Percentiles rank a stretch among this genome's conserved stretches.
phyloP scores from a whole-genome alignment of 2,329 filamentous ascomycete genomes.

The Fusarium sp. region DNA sequence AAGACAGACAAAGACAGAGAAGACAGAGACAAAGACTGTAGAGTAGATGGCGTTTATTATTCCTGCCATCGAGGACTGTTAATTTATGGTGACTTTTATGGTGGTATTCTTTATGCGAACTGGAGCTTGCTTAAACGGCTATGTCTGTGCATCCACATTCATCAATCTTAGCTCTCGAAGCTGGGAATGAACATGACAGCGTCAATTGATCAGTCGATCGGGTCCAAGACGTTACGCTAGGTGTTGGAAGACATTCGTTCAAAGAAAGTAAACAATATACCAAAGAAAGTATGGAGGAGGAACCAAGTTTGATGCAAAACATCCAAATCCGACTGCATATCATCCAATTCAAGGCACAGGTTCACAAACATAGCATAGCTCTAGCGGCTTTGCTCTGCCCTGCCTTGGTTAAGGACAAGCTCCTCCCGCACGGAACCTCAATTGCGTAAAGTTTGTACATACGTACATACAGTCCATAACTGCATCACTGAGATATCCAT shows the following conservation, averaged over 20 bases:
- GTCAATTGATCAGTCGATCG: slow-evolving; percentile 4
- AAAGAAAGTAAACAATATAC: slow-evolving; percentile 21
- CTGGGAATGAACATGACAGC: slow-evolving; percentile 30
- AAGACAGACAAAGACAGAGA: slow-evolving; percentile 14
- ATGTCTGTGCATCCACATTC: slow-evolving; percentile 43
- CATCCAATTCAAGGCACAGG: slow-evolving; percentile 44
- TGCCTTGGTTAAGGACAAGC: slow-evolving; percentile 9
- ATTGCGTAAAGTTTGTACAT: slow-evolving; percentile 11
- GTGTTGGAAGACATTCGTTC: background rate
- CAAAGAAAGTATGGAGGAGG: slow-evolving; percentile 11
- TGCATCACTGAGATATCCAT: slow-evolving; percentile 1
- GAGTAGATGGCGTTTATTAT: slow-evolving; percentile 3
- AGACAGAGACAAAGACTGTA: slow-evolving; percentile 6
- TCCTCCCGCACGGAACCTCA: slow-evolving; percentile 18
- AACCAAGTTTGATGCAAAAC: slow-evolving; percentile 44
- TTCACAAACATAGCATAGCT: slow-evolving; percentile 35
- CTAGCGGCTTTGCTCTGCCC: background rate
- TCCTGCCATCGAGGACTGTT: slow-evolving; percentile 7
- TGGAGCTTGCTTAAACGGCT: slow-evolving; percentile 33
- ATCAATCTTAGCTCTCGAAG: slow-evolving; percentile 32
- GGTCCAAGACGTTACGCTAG: slow-evolving; percentile 2
- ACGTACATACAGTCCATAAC: background rate
- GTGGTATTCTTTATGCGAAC: slow-evolving; percentile 46
- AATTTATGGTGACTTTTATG: slow-evolving; percentile 19
- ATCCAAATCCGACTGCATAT: slow-evolving; percentile 42